Base-by-base conservation (phyloP, 768 basidiomycete species). In the Lactifluus piperatus region DNA sequence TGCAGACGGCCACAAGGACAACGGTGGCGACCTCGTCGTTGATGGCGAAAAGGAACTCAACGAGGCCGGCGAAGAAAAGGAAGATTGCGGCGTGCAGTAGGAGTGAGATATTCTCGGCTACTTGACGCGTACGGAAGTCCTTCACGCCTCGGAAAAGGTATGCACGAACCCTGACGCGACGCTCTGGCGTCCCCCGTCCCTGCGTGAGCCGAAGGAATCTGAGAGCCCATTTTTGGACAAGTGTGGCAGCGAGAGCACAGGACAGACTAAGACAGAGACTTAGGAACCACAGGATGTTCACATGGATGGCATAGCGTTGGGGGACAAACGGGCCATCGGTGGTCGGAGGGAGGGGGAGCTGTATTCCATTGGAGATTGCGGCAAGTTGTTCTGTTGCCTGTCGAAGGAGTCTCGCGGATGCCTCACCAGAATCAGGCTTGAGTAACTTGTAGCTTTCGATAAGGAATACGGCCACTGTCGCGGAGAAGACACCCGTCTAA, bases 211-310 rank as follows among this genome's bases (percentile, higher is more conserved):
- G 60, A 8, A 41, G 16, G 39, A 56, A 63, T 30, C 59, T 34
- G 43, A 53, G 60, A 26, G 45, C 14, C 62, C 62, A 63, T 8
- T 54, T 47, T 34, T 63, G 62, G 9, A 63, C 53, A 9, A 63
- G 39, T 2, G 54, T 55, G 11, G 62, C 60, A n/a, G 14, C 18
- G 18, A 63, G 62, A 9, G 60, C 62, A 24, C 51, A 52, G 2
- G 36, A 41, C 27, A 62, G 58, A 9, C 46, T 41, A 39, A 60
- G 26, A 26, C 47, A 54, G 39, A 64, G 60, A 27, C 62, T 64
- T 49, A 57, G 39, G 54, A 64, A 64, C 62, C 62, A 64, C 26
- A 64, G 32, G 10, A 57, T 64, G 11, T 64, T 64, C 22, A 64
- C 60, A 26, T 51, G 54, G 32, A 63, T 8, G 10, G 39, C 36